These are phyloP conservation scores for Selenicereus undatus DNA, from an alignment of 148 eudicot species.

Conservation along the genomic window DNA sequence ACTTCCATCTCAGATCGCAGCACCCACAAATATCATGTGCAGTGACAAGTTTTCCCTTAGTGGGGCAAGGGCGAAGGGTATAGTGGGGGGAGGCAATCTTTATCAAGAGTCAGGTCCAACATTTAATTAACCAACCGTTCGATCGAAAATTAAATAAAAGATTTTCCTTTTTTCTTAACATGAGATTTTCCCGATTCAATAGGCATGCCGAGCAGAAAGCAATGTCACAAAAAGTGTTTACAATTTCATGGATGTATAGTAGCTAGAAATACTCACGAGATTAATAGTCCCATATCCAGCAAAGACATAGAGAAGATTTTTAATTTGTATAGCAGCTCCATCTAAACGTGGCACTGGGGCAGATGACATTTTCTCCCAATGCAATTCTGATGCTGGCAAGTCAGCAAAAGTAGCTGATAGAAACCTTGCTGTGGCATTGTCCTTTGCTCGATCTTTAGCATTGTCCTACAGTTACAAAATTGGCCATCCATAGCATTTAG, in stretches of 20 bases:
- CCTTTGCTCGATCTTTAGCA: conserved; percentile 29
- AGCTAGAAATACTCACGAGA: conserved; percentile 46
- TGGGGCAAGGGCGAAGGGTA: too few species aligned
- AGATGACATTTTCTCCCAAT: conserved; percentile 85
- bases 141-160: neutral
- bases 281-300: conserved; percentile 95
- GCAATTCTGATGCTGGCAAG: conserved; percentile 65
- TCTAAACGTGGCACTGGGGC: conserved; percentile 92
- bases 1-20: neutral
- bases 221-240: neutral
- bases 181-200: neutral
- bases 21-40: neutral
- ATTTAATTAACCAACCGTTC: neutral
- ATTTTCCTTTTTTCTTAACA: too few species aligned
- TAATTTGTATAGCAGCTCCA: conserved; percentile 94
- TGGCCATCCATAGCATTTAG: conserved; percentile 9
- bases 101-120: neutral
- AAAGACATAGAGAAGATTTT: conserved; percentile 77
- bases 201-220: neutral
- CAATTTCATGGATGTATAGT: neutral
- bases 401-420: conserved; percentile 91
- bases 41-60: neutral
- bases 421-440: conserved; percentile 35
- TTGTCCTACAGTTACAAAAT: conserved; percentile 21
- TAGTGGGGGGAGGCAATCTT: neutral